Evolutionary conservation across 177 flowering plant genomes (phyloP).

Genomic region (Vitis hybrid): DNA sequence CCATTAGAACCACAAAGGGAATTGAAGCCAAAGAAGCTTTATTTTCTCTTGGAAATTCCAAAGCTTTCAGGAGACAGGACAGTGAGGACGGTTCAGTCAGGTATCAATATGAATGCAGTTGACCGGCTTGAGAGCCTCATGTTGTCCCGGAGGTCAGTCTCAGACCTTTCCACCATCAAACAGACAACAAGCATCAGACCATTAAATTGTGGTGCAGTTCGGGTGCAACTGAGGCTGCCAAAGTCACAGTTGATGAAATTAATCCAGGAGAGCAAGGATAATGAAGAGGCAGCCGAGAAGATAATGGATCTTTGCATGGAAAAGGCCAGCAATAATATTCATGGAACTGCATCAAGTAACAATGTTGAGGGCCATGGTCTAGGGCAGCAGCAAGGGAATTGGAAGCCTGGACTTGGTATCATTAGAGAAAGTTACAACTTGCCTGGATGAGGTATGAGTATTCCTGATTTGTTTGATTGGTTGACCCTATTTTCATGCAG

Average conservation of each 20-base stretch:
- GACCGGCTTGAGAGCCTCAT: conserved; percentile 58
- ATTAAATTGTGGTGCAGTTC: conserved; percentile 10
- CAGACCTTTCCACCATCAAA: conserved; percentile 46
- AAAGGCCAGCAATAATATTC: background rate
- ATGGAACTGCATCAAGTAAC: background rate
- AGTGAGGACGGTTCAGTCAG: conserved; percentile 56
- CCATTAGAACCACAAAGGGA: conserved; percentile 41
- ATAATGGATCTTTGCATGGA: conserved; percentile 50
- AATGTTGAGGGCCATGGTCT: background rate
- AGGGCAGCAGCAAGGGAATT: conserved; percentile 9
- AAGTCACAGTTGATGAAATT: conserved; percentile 62
- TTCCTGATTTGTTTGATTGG: background rate
- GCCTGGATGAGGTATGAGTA: conserved; percentile 18
- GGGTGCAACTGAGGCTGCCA: conserved; percentile 62
- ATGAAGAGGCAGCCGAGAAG: conserved; percentile 66
- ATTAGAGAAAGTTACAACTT: conserved; percentile 22
- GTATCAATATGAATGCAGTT: conserved; percentile 58
- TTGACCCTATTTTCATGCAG: no score
- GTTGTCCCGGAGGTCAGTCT: conserved; percentile 51
- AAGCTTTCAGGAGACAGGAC: conserved; percentile 23
- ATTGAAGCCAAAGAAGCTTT: conserved; percentile 51
- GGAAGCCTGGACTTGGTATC: conserved; percentile 15
- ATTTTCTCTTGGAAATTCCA: conserved; percentile 59
- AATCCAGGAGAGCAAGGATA: conserved; percentile 56
- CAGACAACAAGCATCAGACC: conserved; percentile 8